A percentile compares a stretch with the other conserved stretches of the same genome.
These are phyloP conservation scores for Phlebiopsis flavidoalba DNA, from an alignment of 768 basidiomycete species.

Conservation along the genomic window DNA sequence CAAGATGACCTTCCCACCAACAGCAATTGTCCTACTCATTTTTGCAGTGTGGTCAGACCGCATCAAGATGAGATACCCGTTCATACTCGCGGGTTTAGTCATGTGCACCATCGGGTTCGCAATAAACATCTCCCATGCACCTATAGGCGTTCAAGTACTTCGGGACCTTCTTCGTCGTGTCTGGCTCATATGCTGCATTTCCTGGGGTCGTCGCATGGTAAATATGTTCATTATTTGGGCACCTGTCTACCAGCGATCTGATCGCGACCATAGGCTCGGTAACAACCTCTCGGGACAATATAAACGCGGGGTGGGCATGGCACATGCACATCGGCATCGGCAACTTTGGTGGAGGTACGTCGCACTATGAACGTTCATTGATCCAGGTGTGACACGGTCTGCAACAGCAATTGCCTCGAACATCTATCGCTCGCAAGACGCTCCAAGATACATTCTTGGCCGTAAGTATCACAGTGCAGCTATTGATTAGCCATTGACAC, in stretches of 20 bases:
- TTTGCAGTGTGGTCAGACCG: constrained; percentile 60
- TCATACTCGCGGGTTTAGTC: constrained; percentile 46
- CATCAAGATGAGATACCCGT: constrained; percentile 47
- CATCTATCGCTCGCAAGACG: constrained; percentile 54
- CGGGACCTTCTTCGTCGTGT: constrained; percentile 64
- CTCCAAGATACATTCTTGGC: constrained; percentile 56
- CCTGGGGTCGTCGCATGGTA: constrained; percentile 63
- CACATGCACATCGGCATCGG: constrained; percentile 64
- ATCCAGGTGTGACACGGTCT: neutral
- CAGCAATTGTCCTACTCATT: constrained; percentile 43
- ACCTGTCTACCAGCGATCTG: neutral
- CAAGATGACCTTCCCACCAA: neutral
- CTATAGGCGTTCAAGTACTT: constrained; percentile 62
- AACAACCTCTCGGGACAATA: constrained; percentile 66
- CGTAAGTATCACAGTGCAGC: constrained; percentile 39
- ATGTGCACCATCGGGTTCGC: constrained; percentile 54
- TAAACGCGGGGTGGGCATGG: constrained; percentile 66
- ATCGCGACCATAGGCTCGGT: constrained; percentile 42
- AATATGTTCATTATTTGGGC: constrained; percentile 8
- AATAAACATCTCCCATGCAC: constrained; percentile 54
- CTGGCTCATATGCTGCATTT: constrained; percentile 55
- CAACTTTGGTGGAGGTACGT: constrained; percentile 46
- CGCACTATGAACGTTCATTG: no score
- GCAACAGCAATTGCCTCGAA: constrained; percentile 54
- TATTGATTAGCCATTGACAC: neutral